phyloP scores from a whole-genome alignment of 192 early-diverging fungal genomes.

The Backusella morwellensis region DNA sequence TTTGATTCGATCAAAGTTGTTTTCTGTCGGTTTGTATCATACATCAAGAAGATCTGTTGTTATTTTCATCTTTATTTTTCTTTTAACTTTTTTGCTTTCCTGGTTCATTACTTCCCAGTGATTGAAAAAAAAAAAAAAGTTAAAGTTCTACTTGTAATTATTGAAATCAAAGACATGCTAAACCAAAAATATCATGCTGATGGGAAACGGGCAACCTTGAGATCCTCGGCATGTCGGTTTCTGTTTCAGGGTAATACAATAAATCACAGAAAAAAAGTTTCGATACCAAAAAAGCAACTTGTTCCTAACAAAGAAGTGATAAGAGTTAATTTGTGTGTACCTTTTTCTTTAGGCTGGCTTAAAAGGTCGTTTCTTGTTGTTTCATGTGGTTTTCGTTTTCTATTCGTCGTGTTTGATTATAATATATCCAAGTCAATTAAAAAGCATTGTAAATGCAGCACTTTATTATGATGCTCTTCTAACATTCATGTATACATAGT shows the following conservation, averaged over 20 bases:
- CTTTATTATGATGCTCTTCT: background rate
- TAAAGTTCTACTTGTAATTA: background rate
- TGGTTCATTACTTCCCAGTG: background rate
- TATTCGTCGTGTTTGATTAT: background rate
- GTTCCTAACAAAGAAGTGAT: background rate
- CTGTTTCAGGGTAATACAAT: background rate
- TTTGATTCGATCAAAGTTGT: background rate
- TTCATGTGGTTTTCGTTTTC: background rate
- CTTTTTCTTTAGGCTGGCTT: background rate
- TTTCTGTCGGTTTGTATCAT: background rate
- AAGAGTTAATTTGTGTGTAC: background rate
- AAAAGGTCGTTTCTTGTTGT: background rate
- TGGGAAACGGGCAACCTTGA: background rate
- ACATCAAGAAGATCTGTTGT: background rate
- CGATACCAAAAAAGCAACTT: background rate
- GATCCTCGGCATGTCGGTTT: background rate
- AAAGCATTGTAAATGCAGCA: background rate
- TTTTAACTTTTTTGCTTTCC: background rate
- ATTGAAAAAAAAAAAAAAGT: background rate
- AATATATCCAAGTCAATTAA: background rate
- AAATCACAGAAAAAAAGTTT: background rate
- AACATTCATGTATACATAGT: background rate
- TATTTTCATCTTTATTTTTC: background rate
- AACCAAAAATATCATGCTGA: background rate
- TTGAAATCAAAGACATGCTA: background rate